Evolutionary conservation across 23 red algal species (phyloP), one percentile per base, ranked within the genome.

Genomic region (Porphyridium purpureum): DNA sequence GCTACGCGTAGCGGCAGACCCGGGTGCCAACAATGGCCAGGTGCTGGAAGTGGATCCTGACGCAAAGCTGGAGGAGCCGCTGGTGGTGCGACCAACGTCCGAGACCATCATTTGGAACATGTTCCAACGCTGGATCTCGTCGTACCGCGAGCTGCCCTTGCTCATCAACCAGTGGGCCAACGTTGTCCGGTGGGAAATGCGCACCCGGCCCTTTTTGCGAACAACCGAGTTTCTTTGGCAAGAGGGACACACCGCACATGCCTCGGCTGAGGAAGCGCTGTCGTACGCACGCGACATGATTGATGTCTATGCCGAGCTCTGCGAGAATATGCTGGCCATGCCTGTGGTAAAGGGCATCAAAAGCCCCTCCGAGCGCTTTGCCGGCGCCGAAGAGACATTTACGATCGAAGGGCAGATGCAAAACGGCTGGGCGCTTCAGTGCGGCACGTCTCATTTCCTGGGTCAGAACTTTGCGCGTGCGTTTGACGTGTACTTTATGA

Each of bases 401-500:
- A 95, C 88, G 4, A 73, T 95, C 4, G 88, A 95, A 25, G 63
- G 72, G 9, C 55, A 84, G 63, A 95, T 95, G 88, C 88, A 81
- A 40, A 95, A 95, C 55, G 76, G 88, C n/a, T 95, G 88, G 88
- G 88, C 88, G 35, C 51, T 95, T 26, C 88, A 95, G 75, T 66
- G 65, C 24, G 88, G 75, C 33, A 95, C 88, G 7, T 69, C 59
- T 14, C 88, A 95, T 34, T 95, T 81, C 57, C 72, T 95, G 15
- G 88, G 88, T 4, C 72, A 85, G 24, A 80, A 72, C 42, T 95
- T 95, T 81, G 70, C 88, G 4, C 59, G 72, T 21, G 88, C 88
- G 1, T 95, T 95, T 75, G 62, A 73, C 64, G 88, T 95, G 2
- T 57, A 36, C 29, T 95, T 70, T 64, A 48, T 50, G 29, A 48